Percentiles rank a stretch among this genome's conserved stretches.
Evolutionary conservation across 1,284 basidiomycete genomes (phyloP).

Genomic region (Neolentinus lepideus): DNA sequence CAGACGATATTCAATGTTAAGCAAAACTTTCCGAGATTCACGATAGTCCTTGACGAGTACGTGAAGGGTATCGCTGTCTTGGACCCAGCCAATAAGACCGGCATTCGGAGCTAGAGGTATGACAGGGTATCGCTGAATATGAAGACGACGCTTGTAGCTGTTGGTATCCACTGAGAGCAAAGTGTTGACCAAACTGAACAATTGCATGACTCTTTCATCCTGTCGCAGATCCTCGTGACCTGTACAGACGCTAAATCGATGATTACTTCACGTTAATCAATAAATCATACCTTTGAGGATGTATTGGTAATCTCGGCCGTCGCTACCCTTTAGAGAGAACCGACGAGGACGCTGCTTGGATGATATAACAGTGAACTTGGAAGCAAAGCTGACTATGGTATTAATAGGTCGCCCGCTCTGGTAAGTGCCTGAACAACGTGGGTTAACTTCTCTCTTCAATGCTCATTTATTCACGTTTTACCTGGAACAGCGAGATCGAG

Average conservation of each 20-base stretch:
- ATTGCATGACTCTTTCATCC: conserved; percentile 99
- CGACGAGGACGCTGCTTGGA: conserved; percentile 98
- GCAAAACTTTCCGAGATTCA: conserved; percentile 90
- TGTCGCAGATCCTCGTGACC: conserved; percentile 99
- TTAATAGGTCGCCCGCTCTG: conserved; percentile 86
- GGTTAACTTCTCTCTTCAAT: not conserved
- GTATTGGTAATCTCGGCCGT: conserved; percentile 94
- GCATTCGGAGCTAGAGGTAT: conserved; percentile 96
- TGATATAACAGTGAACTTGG: conserved; percentile 87
- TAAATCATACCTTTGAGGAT: conserved; percentile 76
- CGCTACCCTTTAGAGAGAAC: conserved; percentile 83
- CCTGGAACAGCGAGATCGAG: conserved; percentile 94
- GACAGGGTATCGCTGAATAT: conserved; percentile 91
- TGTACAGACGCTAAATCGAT: conserved; percentile 19
- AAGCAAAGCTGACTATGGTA: conserved; percentile 78
- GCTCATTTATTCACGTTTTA: conserved; percentile 21
- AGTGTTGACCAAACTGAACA: conserved; percentile 97
- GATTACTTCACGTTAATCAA: not conserved
- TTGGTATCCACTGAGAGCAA: conserved; percentile 89
- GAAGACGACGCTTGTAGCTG: conserved; percentile 93
- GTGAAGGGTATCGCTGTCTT: conserved; percentile 97
- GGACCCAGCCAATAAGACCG: conserved; percentile 93
- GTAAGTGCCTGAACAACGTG: conserved; percentile 73
- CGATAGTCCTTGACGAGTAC: conserved; percentile 95
- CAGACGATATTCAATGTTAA: conserved; percentile 97